Base-by-base conservation (phyloP, 2,329 filamentous ascomycete genomes). In the Claviceps humidiphila region DNA sequence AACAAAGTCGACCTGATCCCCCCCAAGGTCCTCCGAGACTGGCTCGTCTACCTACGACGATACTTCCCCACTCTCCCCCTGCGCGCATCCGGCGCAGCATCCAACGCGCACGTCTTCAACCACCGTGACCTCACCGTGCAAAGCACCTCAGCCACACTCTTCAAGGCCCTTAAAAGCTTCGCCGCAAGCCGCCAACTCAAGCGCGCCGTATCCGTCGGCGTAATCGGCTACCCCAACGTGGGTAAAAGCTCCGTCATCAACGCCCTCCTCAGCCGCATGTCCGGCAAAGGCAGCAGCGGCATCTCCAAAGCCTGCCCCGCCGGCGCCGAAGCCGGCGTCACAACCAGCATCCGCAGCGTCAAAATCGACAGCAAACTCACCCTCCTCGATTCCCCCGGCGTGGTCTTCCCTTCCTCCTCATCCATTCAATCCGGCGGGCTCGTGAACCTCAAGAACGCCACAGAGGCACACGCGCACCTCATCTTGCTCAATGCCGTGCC, bases 161-260 rank as follows among this genome's bases (percentile, higher is more conserved):
- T 96, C 75, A 87, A 84, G 61, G 87, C 90, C 1, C 80, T 96
- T 55, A 96, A 96, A 74, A 84, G 87, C 44, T 96, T 87, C 64
- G 87, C 90, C 9, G 84, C 87, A 53, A 80, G 79, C 55, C 86
- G 87, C 61, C 84, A 94, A 65, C 74, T 96, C 59, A 95, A 95
- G 76, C 85, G 90, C 52, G 85, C 89, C 51, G 82, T 95, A 61
- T 90, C 87, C 20, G 90, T 96, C 55, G 90, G 90, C 58, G 87
- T 96, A 56, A 94, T 96, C 60, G 90, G 90, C 30, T 96, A 95
- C 68, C 90, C 90, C 61, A 96, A 96, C 66, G 90, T 95, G 54
- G 90, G 90, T 65, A 96, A 96, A 74, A 95, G 89, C 30, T 95
- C 89, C 49, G 89, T 96, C 62, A 95, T 96, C 76, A 96, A 96